These are phyloP conservation scores for Datisca glomerata DNA, from an alignment of 306 rosid genomes.

Conservation along the genomic window DNA sequence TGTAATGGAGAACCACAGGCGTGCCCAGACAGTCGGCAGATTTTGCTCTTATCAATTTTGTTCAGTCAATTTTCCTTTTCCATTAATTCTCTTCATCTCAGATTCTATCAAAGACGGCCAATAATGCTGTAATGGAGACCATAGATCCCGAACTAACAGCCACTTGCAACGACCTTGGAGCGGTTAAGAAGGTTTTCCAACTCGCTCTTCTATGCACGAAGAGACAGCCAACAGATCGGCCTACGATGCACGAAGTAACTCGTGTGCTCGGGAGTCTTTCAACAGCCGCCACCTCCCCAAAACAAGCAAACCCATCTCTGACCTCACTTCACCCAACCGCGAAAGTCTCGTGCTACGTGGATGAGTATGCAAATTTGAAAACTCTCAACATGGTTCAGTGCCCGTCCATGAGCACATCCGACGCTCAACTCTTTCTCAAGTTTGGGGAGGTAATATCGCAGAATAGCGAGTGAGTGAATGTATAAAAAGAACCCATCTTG, in stretches of 20 bases:
- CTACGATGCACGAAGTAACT: slow-evolving; percentile 85
- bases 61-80: too few species aligned
- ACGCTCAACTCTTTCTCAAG: slow-evolving; percentile 80
- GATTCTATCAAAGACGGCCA: slow-evolving; percentile 80
- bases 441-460: slow-evolving; percentile 93
- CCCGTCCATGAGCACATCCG: slow-evolving; percentile 84
- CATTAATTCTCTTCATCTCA: slow-evolving; percentile 6
- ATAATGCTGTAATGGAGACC: slow-evolving; percentile 88
- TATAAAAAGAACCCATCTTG: neutral
- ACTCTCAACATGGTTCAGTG: slow-evolving; percentile 62
- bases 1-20: too few species aligned
- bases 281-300: slow-evolving; percentile 20
- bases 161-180: slow-evolving; percentile 74
- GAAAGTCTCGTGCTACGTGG: slow-evolving; percentile 49
- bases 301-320: slow-evolving; percentile 19
- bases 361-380: slow-evolving; percentile 75
- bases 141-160: slow-evolving; percentile 68
- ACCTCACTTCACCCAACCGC: slow-evolving; percentile 25
- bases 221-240: slow-evolving; percentile 68
- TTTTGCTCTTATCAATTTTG: too few species aligned
- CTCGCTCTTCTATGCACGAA: slow-evolving; percentile 81
- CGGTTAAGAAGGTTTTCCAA: slow-evolving; percentile 68
- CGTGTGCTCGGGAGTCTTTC: slow-evolving; percentile 57
- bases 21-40: too few species aligned
- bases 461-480: slow-evolving; percentile 45